Base-by-base conservation (phyloP, 139 green algal species). In the Trebouxia sp. region DNA sequence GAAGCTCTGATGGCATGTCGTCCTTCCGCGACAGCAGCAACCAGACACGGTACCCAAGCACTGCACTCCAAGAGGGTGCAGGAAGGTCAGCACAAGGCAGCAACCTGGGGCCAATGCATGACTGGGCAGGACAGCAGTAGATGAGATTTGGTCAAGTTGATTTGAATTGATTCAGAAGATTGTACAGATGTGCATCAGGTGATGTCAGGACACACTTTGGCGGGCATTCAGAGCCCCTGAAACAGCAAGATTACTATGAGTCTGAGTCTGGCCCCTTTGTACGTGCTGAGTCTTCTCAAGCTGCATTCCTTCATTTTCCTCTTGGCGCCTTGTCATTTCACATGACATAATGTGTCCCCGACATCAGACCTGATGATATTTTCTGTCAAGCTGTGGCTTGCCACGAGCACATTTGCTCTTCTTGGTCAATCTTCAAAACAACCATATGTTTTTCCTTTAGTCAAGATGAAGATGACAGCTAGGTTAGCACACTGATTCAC, bases 211-310 rank as follows among this genome's bases (percentile, higher is more conserved):
- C n/a, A n/a, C n/a, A n/a, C 9, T 41, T 9, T 4, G 28, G 28
- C 9, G 58, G 12, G 58, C 58, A 41, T 11, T 6, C 6, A 24
- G 9, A 41, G 28, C 11, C 28, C 10, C n/a, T 38, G 9, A 39
- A 24, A 39, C 10, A 41, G 28, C 11, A 69, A 26, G 22, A 30
- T n/a, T n/a, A n/a, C n/a, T n/a, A n/a, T n/a, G 14, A 69, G 58
- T 69, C 58, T 9, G 41, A 69, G 32, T 72, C 62, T 45, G 62
- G 42, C 47, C 28, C 32, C 62, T 72, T 17, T 72, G 62, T 72
- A 28, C 15, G 15, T 42, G 62, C 62, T 35, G n/a, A 72, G 62
- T 72, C 11, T n/a, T 45, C 12, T 35, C 26, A 42, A 43, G 35
- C 32, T 30, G 14, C 15, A 30, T 30, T 24, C 35, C 7, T 35